Evolutionary conservation across 768 basidiomycete species (phyloP).

Genomic region (Daedaleopsis nitida): DNA sequence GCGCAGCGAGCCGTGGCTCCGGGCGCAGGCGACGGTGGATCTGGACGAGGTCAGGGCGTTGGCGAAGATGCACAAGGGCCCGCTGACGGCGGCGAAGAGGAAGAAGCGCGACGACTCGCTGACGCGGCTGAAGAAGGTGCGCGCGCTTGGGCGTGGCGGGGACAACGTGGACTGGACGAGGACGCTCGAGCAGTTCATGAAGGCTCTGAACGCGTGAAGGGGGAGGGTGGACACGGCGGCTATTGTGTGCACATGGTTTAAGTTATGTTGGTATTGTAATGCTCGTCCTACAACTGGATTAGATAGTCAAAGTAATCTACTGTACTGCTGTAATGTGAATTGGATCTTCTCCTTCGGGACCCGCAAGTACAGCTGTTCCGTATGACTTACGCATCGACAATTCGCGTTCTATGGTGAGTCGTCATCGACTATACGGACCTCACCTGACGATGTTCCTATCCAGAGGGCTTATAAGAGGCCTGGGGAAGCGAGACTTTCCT

Average conservation of each 20-base stretch:
- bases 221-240: neutral
- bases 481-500: no score
- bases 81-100: conserved; percentile 30
- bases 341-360: neutral
- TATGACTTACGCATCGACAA: no score
- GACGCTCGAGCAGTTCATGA: conserved; percentile 24
- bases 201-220: conserved; percentile 4
- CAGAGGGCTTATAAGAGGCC: no score
- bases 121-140: conserved; percentile 17
- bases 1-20: conserved; percentile 61
- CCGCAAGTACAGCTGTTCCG: no score
- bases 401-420: no score
- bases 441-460: no score
- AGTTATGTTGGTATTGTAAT: conserved; percentile 21
- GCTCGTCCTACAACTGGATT: neutral
- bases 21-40: conserved; percentile 76
- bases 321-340: neutral
- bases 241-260: neutral
- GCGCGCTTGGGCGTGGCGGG: conserved; percentile 23
- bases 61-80: conserved; percentile 47
- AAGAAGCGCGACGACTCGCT: conserved; percentile 13
- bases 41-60: conserved; percentile 72
- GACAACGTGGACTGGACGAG: conserved; percentile 26
- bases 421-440: no score
- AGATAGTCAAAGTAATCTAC: neutral